Evolutionary conservation across 176 grass and related monocot genomes (phyloP), one percentile per base, ranked within the genome.

Genomic region (Aegilops tauschii): DNA sequence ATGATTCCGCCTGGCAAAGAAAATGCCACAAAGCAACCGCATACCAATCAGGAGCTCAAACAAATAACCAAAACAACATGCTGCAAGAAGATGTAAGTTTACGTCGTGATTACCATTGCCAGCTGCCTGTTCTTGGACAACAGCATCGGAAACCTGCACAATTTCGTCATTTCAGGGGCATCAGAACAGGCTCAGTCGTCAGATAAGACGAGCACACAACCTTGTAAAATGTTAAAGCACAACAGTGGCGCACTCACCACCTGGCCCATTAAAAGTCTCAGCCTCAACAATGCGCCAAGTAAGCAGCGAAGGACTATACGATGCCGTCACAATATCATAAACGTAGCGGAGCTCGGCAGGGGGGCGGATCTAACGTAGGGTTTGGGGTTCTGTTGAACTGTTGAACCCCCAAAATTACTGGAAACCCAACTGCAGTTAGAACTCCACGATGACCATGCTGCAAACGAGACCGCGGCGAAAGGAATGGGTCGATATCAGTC

Each of bases 141-240:
- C 84, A 9, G 68, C 84, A 59, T 82, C 87, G 21, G 84, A 87
- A 87, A 74, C 64, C 94, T 90, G 94, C 83, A 80, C 50, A 66
- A 12, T 52, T 40, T 47, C 16, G 44, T 32, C 18, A 61, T 74
- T 62, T 42, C 39, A 79, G 56, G 77, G 13, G 29, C 62, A 64
- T 82, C 72, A 50, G 77, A 70, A 65, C n/a, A 68, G 63, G 29
- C 23, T 28, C 39, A 17, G 12, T 39, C 28, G 47, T 77, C 25
- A 91, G 34, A 56, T 1, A 69, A 69, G 28, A 75, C 79, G 17
- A 86, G 0, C 13, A 69, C 1, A 12, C 79, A 25, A 3, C 27
- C 5, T 67, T 18, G 0, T 54, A 5, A 13, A 29, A 39, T 58
- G 61, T 36, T 30, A 77, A 42, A n/a, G 34, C 9, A 34, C 5